These are phyloP conservation scores for Trichocladium antarcticum DNA, from an alignment of 495 filamentous ascomycete genomes.

Conservation along the genomic window DNA sequence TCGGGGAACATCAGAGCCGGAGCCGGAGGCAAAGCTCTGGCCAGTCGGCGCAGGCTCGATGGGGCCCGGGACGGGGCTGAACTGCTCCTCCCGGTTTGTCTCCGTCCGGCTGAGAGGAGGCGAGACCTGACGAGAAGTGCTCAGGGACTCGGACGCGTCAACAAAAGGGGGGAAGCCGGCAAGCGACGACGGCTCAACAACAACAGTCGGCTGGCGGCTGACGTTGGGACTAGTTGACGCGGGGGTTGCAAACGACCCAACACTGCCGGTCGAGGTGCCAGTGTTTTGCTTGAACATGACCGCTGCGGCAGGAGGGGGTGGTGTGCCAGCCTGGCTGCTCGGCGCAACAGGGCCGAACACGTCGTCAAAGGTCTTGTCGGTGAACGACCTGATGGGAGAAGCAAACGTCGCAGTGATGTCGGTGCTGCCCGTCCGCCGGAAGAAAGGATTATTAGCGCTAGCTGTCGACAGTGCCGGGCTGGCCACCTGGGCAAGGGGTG, in stretches of 20 bases:
- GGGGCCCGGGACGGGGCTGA: constrained; percentile 26
- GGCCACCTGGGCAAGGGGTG: constrained; percentile 28
- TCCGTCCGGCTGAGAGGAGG: constrained; percentile 67
- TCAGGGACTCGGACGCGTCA: constrained; percentile 53
- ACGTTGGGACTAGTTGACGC: constrained; percentile 45
- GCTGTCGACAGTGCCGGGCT: constrained; percentile 65
- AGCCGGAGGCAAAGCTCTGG: constrained; percentile 27
- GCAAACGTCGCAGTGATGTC: constrained; percentile 49
- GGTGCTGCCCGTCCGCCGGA: constrained; percentile 58
- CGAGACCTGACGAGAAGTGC: constrained; percentile 67
- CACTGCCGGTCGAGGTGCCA: constrained; percentile 39
- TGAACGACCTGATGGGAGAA: constrained; percentile 36
- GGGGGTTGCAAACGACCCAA: constrained; percentile 44
- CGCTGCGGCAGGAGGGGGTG: constrained; percentile 45
- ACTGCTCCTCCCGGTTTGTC: constrained; percentile 44
- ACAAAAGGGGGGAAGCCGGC: constrained; percentile 58
- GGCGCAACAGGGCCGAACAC: constrained; percentile 55
- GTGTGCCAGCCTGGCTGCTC: constrained; percentile 27
- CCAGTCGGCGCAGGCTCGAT: constrained; percentile 26
- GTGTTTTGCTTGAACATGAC: constrained; percentile 59
- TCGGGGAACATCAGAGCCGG: constrained; percentile 22
- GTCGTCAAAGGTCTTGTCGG: constrained; percentile 70
- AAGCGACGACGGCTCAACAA: constrained; percentile 46
- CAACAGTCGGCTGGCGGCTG: constrained; percentile 36
- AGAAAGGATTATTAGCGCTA: constrained; percentile 84